Conservation (phyloP, 352 stramenopile species). For the Globisporangium rhizosaccharum region DNA sequence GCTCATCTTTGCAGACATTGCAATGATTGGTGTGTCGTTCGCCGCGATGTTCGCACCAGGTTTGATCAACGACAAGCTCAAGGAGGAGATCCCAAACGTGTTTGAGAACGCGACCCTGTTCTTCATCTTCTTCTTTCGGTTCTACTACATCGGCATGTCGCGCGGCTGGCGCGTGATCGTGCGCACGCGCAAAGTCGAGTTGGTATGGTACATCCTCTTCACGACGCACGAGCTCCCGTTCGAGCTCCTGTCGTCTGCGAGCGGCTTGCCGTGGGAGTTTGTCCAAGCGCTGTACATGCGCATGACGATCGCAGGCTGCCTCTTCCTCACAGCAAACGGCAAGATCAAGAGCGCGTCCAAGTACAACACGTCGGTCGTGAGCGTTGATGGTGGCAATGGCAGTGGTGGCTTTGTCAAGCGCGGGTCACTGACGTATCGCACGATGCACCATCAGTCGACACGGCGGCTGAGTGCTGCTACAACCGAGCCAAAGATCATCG, state of each 20-base stretch:
- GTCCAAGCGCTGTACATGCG: conserved; percentile 34
- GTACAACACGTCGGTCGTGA: conserved; percentile 4
- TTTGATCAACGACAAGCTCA: conserved; percentile 4
- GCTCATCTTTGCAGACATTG: conserved; percentile 13
- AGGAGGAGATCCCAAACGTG: conserved; percentile 19
- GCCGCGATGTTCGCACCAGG: conserved; percentile 2
- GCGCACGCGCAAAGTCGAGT: conserved; percentile 13
- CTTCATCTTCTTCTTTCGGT: conserved; percentile 38
- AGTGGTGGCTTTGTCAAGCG: not conserved
- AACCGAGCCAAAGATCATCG: not conserved
- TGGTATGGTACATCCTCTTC: conserved; percentile 25
- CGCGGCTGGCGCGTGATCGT: conserved; percentile 12
- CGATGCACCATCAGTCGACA: conserved; percentile 7
- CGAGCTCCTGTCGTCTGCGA: conserved; percentile 6
- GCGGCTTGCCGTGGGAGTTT: conserved; percentile 31
- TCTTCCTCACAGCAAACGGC: conserved; percentile 18
- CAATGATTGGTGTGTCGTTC: not conserved
- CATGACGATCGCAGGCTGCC: conserved; percentile 25
- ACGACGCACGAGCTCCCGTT: conserved; percentile 38
- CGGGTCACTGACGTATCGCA: conserved; percentile 8
- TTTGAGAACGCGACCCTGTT: conserved; percentile 24
- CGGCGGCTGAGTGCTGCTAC: not conserved
- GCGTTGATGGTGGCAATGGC: not conserved
- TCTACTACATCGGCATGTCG: conserved; percentile 27
- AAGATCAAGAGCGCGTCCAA: conserved; percentile 1